Evolutionary conservation across 2,329 filamentous ascomycete species (phyloP).

Genomic region (Cordyceps farinosa): DNA sequence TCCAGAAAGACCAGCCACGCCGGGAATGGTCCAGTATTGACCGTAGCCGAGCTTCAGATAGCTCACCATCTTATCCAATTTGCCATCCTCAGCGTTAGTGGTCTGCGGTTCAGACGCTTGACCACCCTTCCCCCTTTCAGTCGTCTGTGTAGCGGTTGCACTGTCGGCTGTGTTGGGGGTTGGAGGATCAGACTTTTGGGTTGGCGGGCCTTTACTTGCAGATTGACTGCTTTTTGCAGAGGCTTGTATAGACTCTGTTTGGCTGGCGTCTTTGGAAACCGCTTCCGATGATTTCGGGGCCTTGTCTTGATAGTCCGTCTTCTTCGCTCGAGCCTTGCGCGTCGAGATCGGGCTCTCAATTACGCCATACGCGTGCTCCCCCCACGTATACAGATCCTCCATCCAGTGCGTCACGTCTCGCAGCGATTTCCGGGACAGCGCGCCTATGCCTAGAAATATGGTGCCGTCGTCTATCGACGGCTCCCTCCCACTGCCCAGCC

Average conservation of each 20-base stretch:
- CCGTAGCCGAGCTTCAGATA: slow-evolving; percentile 66
- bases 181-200: neutral
- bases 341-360: slow-evolving; percentile 71
- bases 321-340: slow-evolving; percentile 46
- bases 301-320: slow-evolving; percentile 20
- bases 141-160: neutral
- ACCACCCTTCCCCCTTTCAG: neutral
- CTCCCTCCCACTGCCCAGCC: slow-evolving; percentile 70
- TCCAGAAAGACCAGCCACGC: slow-evolving; percentile 22
- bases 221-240: neutral
- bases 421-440: slow-evolving; percentile 67
- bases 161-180: neutral
- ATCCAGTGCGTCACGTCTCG: slow-evolving; percentile 78
- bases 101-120: neutral
- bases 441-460: slow-evolving; percentile 78
- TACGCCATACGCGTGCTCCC: slow-evolving; percentile 80
- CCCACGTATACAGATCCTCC: slow-evolving; percentile 81
- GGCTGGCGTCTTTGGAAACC: neutral
- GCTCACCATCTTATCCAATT: slow-evolving; percentile 55
- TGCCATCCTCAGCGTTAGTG: slow-evolving; percentile 32
- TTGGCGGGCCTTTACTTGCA: neutral
- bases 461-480: slow-evolving; percentile 74
- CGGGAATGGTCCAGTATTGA: slow-evolving; percentile 57
- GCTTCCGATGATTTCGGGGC: neutral
- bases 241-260: neutral